Conservation (phyloP, 805 yeast species). For the Metschnikowia reukaufii region DNA sequence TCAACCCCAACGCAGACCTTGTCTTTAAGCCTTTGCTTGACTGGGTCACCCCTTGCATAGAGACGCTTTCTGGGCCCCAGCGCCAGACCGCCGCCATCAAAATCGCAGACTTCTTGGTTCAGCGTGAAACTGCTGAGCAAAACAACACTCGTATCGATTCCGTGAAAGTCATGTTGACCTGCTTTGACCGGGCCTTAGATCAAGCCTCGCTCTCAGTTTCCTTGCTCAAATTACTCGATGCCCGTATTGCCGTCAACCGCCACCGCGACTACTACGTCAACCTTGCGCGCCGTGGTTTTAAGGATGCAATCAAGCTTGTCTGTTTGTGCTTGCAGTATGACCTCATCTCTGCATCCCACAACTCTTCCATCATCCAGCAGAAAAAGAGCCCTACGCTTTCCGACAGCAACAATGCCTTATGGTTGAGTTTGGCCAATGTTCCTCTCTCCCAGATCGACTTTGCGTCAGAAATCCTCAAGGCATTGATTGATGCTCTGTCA, state of each 20-base stretch:
- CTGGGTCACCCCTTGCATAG: slow-evolving; percentile 55
- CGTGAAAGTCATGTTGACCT: slow-evolving; percentile 15
- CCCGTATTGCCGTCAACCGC: slow-evolving; percentile 48
- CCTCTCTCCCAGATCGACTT: slow-evolving; percentile 13
- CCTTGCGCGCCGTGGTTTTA: slow-evolving; percentile 18
- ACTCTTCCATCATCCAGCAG: slow-evolving; percentile 12
- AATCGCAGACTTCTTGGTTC: slow-evolving; percentile 49
- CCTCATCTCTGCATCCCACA: slow-evolving; percentile 14
- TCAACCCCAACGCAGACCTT: slow-evolving; percentile 16
- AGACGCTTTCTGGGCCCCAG: slow-evolving; percentile 48
- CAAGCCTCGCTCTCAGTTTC: slow-evolving; percentile 31
- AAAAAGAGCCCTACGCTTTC: slow-evolving; percentile 15
- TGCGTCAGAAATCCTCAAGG: slow-evolving; percentile 14
- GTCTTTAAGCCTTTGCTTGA: slow-evolving; percentile 41
- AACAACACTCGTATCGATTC: slow-evolving; percentile 7
- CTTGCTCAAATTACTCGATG: slow-evolving; percentile 45
- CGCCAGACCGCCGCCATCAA: slow-evolving; percentile 53
- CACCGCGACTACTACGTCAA: slow-evolving; percentile 34
- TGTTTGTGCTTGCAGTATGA: slow-evolving; percentile 23
- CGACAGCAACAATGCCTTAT: slow-evolving; percentile 13
- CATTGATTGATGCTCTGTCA: slow-evolving; percentile 21
- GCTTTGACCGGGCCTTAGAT: slow-evolving; percentile 21
- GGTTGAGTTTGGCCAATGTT: slow-evolving; percentile 14
- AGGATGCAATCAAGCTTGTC: slow-evolving; percentile 6
- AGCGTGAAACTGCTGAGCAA: slow-evolving; percentile 8